Percentiles rank a stretch among this genome's conserved stretches.
Evolutionary conservation across 2,329 filamentous ascomycete species (phyloP).

Genomic region (Xylariaceae sp.): DNA sequence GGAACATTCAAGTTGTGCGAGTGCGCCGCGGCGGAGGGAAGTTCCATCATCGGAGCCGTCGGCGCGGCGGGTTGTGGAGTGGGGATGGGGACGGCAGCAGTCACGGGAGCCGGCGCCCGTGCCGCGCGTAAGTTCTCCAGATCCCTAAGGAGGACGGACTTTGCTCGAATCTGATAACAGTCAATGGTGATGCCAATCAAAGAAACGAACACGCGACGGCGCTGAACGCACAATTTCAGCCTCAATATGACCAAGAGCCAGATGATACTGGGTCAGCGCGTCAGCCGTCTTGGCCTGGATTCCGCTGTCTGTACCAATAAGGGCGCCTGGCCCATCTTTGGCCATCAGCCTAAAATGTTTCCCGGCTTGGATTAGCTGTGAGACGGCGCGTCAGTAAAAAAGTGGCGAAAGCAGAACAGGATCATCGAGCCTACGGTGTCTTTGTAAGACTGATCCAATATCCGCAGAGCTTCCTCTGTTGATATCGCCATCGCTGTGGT

Average conservation of each 20-base stretch:
- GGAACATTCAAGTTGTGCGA: conserved; percentile 30
- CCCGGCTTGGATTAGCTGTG: conserved; percentile 55
- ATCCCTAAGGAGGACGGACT: conserved; percentile 53
- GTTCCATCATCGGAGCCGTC: conserved; percentile 34
- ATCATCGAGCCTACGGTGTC: conserved; percentile 45
- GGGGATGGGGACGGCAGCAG: conserved; percentile 12
- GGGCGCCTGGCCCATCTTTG: conserved; percentile 42
- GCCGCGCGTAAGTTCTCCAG: conserved; percentile 40
- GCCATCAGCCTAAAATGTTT: conserved; percentile 51
- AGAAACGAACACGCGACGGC: not conserved
- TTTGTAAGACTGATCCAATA: conserved; percentile 51
- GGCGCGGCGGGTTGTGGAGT: conserved; percentile 25
- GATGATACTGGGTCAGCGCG: conserved; percentile 47
- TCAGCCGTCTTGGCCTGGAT: conserved; percentile 43
- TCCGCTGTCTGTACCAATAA: conserved; percentile 32
- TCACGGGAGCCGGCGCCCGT: conserved; percentile 24
- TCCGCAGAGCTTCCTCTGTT: conserved; percentile 41
- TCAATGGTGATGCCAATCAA: conserved; percentile 11
- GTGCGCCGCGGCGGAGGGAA: conserved; percentile 34
- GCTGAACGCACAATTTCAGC: conserved; percentile 46
- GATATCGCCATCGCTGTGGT: conserved; percentile 31
- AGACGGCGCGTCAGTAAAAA: conserved; percentile 7
- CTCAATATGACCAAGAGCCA: conserved; percentile 54
- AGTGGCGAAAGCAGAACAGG: not conserved
- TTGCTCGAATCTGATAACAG: conserved; percentile 43